These are phyloP conservation scores for Eleusine coracana DNA, from an alignment of 176 grass and related monocot genomes.

Conservation along the genomic window DNA sequence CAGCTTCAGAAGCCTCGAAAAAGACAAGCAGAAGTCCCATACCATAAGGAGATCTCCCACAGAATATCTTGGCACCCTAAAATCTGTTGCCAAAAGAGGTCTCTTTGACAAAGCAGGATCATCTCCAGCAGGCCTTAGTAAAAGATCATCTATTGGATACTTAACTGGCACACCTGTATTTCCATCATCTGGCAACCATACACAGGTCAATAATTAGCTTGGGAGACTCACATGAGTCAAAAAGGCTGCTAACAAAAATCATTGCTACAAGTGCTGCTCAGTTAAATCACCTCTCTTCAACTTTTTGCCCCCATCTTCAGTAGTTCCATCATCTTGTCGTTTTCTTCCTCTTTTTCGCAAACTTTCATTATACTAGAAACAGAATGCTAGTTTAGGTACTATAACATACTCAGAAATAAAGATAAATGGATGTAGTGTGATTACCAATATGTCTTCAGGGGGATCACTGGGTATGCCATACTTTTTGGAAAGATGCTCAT, in stretches of 20 bases:
- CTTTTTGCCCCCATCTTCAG: constrained; percentile 38
- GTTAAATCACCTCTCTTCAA: constrained; percentile 45
- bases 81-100: constrained; percentile 66
- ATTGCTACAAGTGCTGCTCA: constrained; percentile 19
- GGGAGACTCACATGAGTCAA: neutral
- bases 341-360: constrained; percentile 53
- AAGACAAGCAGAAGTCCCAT: constrained; percentile 81
- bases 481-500: constrained; percentile 74
- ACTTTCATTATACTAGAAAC: constrained; percentile 38
- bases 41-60: constrained; percentile 85
- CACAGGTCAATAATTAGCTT: constrained; percentile 18
- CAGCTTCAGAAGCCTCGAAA: constrained; percentile 64
- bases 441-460: constrained; percentile 50
- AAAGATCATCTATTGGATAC: constrained; percentile 86
- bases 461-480: constrained; percentile 59
- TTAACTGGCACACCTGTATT: constrained; percentile 32
- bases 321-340: constrained; percentile 48
- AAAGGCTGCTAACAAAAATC: neutral
- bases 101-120: constrained; percentile 61
- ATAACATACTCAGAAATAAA: constrained; percentile 23
- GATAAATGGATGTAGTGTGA: constrained; percentile 19
- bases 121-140: constrained; percentile 52
- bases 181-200: constrained; percentile 35
- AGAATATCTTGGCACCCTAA: constrained; percentile 68
- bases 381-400: constrained; percentile 18